A percentile compares a stretch with the other conserved stretches of the same genome.
Evolutionary conservation across 148 eudicot species (phyloP).

Genomic region (Dysphania ambrosioides): DNA sequence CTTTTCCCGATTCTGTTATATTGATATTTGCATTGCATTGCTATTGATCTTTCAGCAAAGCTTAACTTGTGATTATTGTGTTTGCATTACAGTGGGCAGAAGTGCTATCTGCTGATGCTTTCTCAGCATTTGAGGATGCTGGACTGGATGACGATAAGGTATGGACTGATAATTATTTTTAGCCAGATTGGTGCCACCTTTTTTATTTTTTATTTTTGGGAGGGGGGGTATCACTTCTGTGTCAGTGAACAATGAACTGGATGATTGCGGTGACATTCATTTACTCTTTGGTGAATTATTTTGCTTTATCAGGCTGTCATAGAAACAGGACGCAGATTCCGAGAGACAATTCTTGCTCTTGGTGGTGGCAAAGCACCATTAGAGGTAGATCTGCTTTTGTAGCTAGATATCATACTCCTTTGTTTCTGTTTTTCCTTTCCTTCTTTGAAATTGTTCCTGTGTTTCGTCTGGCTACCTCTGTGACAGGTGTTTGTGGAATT

Average conservation of each 20-base stretch:
- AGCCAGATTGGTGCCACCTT: no score
- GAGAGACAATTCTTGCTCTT: constrained; percentile 94
- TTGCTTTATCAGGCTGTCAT: constrained; percentile 58
- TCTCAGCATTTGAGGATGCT: constrained; percentile 96
- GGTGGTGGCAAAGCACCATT: constrained; percentile 97
- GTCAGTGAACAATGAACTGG: no score
- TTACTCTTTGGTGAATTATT: no score
- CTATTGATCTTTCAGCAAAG: background rate
- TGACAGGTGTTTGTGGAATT: constrained; percentile 85
- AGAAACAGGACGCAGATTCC: constrained; percentile 85
- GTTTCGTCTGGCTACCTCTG: background rate
- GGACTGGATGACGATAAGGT: constrained; percentile 86
- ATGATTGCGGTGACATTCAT: no score
- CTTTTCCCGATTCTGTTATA: no score
- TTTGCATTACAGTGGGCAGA: constrained; percentile 88
- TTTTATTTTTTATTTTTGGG: no score
- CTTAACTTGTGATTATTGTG: background rate
- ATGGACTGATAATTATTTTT: no score
- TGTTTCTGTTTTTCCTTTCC: background rate
- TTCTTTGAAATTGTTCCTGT: background rate
- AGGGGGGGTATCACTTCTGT: no score
- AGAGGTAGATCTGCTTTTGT: constrained; percentile 44
- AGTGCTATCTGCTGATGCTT: constrained; percentile 98
- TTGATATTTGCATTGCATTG: background rate
- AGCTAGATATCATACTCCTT: background rate